These are phyloP conservation scores for Tylopilus rubrobrunneus DNA, from an alignment of 768 basidiomycete genomes.

Conservation along the genomic window DNA sequence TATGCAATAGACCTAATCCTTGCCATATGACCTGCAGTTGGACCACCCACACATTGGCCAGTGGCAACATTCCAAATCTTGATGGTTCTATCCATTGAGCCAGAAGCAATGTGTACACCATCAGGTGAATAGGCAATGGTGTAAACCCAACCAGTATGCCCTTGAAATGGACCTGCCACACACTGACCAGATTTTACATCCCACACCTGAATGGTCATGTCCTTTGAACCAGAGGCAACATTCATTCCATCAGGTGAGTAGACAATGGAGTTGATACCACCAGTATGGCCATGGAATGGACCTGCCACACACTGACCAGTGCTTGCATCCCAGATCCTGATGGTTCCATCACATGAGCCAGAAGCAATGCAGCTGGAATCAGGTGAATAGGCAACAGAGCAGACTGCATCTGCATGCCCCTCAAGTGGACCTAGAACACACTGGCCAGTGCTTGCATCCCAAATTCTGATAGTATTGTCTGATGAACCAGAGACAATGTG, in stretches of 20 bases:
- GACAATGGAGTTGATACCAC: not conserved
- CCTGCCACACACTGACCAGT: too few relatives aligned
- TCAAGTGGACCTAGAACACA: too few relatives aligned
- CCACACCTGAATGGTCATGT: conserved; percentile 2
- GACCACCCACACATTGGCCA: not conserved
- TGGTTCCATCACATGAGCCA: too few relatives aligned
- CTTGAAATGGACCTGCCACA: not conserved
- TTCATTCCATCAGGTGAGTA: conserved; percentile 1
- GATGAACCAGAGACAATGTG: too few relatives aligned
- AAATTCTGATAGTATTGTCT: too few relatives aligned
- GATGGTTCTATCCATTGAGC: not conserved
- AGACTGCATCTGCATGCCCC: too few relatives aligned
- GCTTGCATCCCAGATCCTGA: too few relatives aligned
- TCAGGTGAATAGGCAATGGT: conserved; percentile 1
- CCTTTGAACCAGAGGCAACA: not conserved
- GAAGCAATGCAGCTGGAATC: too few relatives aligned
- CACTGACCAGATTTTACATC: not conserved
- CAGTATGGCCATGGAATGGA: too few relatives aligned
- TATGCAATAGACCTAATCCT: not conserved
- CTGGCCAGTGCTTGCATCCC: too few relatives aligned
- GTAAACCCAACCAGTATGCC: not conserved
- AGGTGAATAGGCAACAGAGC: too few relatives aligned
- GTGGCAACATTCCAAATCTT: not conserved
- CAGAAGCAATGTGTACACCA: not conserved
- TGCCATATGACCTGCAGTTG: not conserved